A percentile compares a stretch with the other conserved stretches of the same genome.
phyloP scores from a whole-genome alignment of 73 alveolate genomes.

The Paramecium sonneborni region DNA sequence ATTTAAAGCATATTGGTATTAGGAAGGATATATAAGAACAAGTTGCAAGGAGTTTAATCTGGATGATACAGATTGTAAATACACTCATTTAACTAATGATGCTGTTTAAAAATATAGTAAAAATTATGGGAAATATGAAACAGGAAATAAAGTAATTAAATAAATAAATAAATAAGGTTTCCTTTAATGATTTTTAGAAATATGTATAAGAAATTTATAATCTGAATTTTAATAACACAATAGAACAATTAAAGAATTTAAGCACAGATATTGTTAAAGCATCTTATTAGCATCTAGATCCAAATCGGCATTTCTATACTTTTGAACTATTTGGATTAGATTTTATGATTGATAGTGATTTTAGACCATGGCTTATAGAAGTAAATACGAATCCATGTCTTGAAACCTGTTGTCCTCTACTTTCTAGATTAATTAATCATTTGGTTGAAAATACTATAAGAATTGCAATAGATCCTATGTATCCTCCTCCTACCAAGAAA shows the following conservation, averaged over 20 bases:
- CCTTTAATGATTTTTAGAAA: conserved; percentile 71
- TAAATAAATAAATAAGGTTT: conserved; percentile 69
- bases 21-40: conserved; percentile 80
- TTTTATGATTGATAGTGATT: conserved; percentile 91
- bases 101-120: conserved; percentile 72
- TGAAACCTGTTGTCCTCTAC: conserved; percentile 92
- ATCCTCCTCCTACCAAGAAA: conserved; percentile 70
- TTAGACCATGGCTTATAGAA: conserved; percentile 90
- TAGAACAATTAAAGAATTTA: conserved; percentile 17
- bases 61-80: conserved; percentile 65
- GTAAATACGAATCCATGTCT: conserved; percentile 96
- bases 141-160: conserved; percentile 70
- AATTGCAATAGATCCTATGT: conserved; percentile 90
- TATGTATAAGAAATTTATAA: conserved; percentile 52
- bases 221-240: conserved; percentile 4
- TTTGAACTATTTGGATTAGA: conserved; percentile 88
- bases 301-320: conserved; percentile 45
- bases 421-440: conserved; percentile 85
- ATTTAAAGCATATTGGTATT: conserved; percentile 73
- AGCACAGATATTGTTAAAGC: conserved; percentile 35
- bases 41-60: conserved; percentile 74
- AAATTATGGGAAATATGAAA: conserved; percentile 77
- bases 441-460: conserved; percentile 93
- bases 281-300: conserved; percentile 27
- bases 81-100: conserved; percentile 79